Conservation (phyloP, 2,329 filamentous ascomycete species). For the Beauveria sp. region DNA sequence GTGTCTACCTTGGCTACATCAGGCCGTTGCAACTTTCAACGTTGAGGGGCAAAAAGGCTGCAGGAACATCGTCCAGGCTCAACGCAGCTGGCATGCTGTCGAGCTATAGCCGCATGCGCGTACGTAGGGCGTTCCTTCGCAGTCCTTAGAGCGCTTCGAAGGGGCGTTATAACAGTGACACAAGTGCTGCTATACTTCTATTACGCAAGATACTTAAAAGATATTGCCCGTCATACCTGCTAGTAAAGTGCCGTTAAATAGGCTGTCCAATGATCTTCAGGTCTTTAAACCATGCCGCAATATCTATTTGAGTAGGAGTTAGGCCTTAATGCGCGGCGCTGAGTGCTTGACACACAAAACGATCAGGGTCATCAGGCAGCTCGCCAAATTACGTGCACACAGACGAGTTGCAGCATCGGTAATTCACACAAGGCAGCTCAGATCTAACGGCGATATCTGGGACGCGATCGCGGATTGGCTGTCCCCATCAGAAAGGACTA, state of each 20-base stretch:
- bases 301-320: neutral
- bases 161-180: neutral
- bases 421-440: conserved; percentile 1
- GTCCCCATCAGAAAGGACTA: conserved; percentile 6
- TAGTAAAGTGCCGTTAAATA: neutral
- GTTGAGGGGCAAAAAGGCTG: too few relatives aligned
- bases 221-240: too few relatives aligned
- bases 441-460: conserved; percentile 10
- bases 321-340: neutral
- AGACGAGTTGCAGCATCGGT: neutral
- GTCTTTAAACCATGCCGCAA: neutral
- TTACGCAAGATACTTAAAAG: too few relatives aligned
- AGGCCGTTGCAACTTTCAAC: too few relatives aligned
- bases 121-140: too few relatives aligned
- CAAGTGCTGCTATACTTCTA: neutral
- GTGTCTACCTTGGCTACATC: too few relatives aligned
- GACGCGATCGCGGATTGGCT: conserved; percentile 8
- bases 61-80: too few relatives aligned
- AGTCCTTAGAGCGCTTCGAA: too few relatives aligned
- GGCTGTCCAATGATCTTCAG: neutral
- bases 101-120: too few relatives aligned
- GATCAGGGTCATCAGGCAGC: neutral
- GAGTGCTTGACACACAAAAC: neutral
- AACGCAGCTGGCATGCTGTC: neutral
- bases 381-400: neutral